Evolutionary conservation across 192 early-diverging fungal species (phyloP), one percentile per base, ranked within the genome.

Genomic region (Podila minutissima): DNA sequence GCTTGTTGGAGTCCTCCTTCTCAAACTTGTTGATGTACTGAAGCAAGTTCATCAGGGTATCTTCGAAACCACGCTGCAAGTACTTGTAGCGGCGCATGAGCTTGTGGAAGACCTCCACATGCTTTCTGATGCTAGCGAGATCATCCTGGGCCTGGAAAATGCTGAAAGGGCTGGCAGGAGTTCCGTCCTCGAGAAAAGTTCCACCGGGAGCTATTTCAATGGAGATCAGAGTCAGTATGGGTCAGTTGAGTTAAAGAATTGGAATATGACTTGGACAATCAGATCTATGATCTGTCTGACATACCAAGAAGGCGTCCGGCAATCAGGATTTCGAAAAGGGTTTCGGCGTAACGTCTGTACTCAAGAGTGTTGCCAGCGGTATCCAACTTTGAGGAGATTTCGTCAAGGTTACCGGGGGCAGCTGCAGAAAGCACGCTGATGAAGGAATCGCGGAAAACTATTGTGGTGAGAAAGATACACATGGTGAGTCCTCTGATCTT

Each of bases 41-140:
- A 41, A 98, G 84, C 28, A 98, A 86, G 74, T 96, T 95, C 66
- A 87, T 86, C 64, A 95, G 70, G 55, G 93, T 92, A 63, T 97
- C 95, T 83, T 96, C 94, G 82, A 97, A 93, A 65, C 86, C 87
- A 64, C 89, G 86, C 87, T 95, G 91, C 66, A 98, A 90, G 82
- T 98, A 98, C 87, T 97, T 96, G 89, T 96, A 97, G 58, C 97
- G 89, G 66, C 95, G 93, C 74, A 96, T 94, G 69, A 98, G 88
- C 86, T 94, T 93, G 84, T 91, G 89, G 83, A 98, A 92, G 66
- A 98, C 90, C 29, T 94, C 94, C 62, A 94, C 93, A 69, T 93
- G 88, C 64, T 90, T 89, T 75, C 85, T 90, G 84, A 97, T 89
- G 59, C 81, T 88, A 62, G 88, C 88, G 67, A 87, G 68, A 70